Evolutionary conservation across 805 yeast species (phyloP).

Genomic region (Ogataea minuta): DNA sequence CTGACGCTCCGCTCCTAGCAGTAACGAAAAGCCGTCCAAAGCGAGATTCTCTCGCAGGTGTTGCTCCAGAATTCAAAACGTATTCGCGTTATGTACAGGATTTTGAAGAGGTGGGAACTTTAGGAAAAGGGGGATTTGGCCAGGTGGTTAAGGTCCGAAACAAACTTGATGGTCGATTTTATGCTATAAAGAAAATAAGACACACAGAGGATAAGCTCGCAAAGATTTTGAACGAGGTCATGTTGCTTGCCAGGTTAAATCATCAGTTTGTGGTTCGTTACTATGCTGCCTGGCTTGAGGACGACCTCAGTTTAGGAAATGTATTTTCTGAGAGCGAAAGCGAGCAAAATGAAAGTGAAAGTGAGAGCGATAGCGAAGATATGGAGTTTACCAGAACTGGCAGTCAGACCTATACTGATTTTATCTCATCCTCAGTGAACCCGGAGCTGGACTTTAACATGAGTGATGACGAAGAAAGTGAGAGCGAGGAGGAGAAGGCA

Average conservation of each 20-base stretch:
- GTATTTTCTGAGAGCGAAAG: conserved; percentile 18
- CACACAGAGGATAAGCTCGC: conserved; percentile 80
- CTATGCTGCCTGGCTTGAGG: conserved; percentile 97
- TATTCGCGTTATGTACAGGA: conserved; percentile 84
- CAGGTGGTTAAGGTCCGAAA: conserved; percentile 97
- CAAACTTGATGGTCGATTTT: conserved; percentile 88
- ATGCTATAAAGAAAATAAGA: conserved; percentile 89
- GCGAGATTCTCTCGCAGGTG: conserved; percentile 31
- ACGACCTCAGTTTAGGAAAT: conserved; percentile 38
- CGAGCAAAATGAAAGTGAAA: conserved; percentile 28
- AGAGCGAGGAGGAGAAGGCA: conserved; percentile 20
- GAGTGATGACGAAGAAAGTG: conserved; percentile 34
- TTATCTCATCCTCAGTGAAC: conserved; percentile 60
- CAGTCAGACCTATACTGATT: conserved; percentile 52
- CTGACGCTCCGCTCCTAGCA: conserved; percentile 17
- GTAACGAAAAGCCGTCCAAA: conserved; percentile 17
- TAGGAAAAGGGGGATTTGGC: conserved; percentile 96
- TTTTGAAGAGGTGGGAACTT: conserved; percentile 87
- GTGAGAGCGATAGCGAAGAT: conserved; percentile 34
- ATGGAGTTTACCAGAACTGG: conserved; percentile 28
- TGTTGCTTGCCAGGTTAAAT: conserved; percentile 84
- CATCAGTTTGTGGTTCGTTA: conserved; percentile 96
- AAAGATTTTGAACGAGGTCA: conserved; percentile 83
- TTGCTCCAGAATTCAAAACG: conserved; percentile 19
- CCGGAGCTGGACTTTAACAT: conserved; percentile 58